These are phyloP conservation scores for Hypoxylon sp. DNA, from an alignment of 2,329 filamentous ascomycete genomes.

Conservation along the genomic window DNA sequence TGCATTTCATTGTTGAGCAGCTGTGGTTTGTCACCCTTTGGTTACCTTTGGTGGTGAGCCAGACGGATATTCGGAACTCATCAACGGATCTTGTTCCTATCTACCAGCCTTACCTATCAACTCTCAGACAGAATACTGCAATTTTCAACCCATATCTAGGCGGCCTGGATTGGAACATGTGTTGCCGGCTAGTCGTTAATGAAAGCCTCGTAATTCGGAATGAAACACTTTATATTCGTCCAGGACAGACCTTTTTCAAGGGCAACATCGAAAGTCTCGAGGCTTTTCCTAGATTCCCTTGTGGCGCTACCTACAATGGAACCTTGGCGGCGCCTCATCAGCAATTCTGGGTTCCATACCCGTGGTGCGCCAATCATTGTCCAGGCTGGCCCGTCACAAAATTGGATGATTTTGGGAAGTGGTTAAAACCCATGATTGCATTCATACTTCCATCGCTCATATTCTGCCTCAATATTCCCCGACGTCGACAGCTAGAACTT, in stretches of 20 bases:
- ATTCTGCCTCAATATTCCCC: conserved; percentile 37
- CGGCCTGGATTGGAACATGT: conserved; percentile 33
- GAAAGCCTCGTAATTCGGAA: conserved; percentile 32
- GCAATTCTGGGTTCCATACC: conserved; percentile 32
- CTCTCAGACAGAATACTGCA: conserved; percentile 7
- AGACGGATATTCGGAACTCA: conserved; percentile 8
- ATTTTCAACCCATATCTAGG: conserved; percentile 28
- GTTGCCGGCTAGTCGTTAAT: conserved; percentile 30
- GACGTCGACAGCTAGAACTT: conserved; percentile 23
- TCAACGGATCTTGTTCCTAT: conserved; percentile 28
- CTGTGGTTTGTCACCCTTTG: neutral
- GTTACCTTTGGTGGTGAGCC: neutral
- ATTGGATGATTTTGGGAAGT: conserved; percentile 8
- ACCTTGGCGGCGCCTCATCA: conserved; percentile 20
- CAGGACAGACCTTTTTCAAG: conserved; percentile 27
- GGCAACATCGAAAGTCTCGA: conserved; percentile 26
- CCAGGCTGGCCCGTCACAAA: conserved; percentile 28
- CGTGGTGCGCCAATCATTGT: conserved; percentile 29
- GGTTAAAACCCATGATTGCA: conserved; percentile 31
- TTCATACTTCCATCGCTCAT: conserved; percentile 35
- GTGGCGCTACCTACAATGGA: conserved; percentile 28
- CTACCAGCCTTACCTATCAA: conserved; percentile 19
- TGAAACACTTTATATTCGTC: conserved; percentile 25
- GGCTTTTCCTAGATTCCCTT: conserved; percentile 29
- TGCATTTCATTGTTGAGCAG: neutral